These are phyloP conservation scores for Paecilomyces formosus DNA, from an alignment of 2,329 filamentous ascomycete species.

Conservation along the genomic window DNA sequence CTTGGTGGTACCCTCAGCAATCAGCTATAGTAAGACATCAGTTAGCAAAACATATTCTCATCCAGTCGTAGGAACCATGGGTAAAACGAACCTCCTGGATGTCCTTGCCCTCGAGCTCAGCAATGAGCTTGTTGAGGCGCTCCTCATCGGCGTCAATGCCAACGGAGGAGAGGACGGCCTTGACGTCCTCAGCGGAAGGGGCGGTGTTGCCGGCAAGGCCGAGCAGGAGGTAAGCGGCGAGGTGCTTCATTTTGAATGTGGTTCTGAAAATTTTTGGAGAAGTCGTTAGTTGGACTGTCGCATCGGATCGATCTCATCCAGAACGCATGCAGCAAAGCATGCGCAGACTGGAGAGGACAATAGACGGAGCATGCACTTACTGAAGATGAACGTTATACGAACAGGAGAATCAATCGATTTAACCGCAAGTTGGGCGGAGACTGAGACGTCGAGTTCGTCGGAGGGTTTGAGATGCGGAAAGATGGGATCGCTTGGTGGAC, in stretches of 20 bases:
- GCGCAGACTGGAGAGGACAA: constrained; percentile 5
- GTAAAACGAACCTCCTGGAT: constrained; percentile 71
- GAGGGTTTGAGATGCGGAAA: constrained; percentile 16
- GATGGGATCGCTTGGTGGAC: constrained; percentile 17
- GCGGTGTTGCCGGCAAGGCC: constrained; percentile 84
- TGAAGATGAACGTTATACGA: constrained; percentile 25
- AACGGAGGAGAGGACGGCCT: constrained; percentile 81
- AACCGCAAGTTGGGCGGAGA: constrained; percentile 97
- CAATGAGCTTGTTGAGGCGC: constrained; percentile 77
- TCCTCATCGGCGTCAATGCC: constrained; percentile 89
- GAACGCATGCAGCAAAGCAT: background rate
- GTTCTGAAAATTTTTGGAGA: constrained; percentile 10
- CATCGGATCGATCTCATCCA: constrained; percentile 10
- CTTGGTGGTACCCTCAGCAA: constrained; percentile 82
- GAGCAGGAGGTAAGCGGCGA: constrained; percentile 98
- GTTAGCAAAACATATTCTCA: constrained; percentile 9
- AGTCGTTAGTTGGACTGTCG: background rate
- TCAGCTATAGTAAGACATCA: constrained; percentile 56
- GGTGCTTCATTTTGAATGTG: constrained; percentile 89
- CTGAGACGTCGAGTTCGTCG: constrained; percentile 92
- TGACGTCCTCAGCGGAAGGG: constrained; percentile 80
- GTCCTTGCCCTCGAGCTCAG: constrained; percentile 61
- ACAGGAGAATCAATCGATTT: constrained; percentile 89
- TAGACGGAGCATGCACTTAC: constrained; percentile 15
- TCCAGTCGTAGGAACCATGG: background rate